These are phyloP conservation scores for Solanum stenotomum DNA, from an alignment of 257 asterid genomes.

Conservation along the genomic window DNA sequence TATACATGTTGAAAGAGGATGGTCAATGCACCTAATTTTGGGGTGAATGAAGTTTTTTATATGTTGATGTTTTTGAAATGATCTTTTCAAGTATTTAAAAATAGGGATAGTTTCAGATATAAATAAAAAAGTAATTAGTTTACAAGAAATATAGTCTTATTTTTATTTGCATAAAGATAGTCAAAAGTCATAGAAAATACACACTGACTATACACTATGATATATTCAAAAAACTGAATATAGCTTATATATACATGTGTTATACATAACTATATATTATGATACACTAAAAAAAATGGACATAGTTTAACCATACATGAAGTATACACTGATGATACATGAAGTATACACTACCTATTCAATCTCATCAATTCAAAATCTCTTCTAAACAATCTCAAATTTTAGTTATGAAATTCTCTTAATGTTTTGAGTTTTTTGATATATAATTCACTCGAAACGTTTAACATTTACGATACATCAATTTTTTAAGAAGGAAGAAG, in stretches of 20 bases:
- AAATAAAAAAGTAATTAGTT: background rate
- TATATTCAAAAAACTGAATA: no score
- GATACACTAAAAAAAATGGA: background rate
- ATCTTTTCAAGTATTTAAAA: background rate
- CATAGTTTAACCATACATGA: background rate
- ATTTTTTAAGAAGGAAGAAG: no score
- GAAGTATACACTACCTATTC: background rate
- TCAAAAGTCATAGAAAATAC: background rate
- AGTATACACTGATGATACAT: no score
- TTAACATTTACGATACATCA: no score
- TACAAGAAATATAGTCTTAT: no score
- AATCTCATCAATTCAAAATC: no score
- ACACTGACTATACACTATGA: background rate
- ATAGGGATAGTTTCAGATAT: background rate
- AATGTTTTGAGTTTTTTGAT: no score
- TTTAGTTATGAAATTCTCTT: no score
- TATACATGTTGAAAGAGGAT: background rate
- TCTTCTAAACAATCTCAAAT: background rate
- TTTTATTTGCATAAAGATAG: background rate
- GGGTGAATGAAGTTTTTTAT: background rate
- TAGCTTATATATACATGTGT: no score
- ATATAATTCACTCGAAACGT: background rate
- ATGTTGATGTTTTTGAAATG: background rate
- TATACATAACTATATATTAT: background rate
- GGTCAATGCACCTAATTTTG: background rate